These are phyloP conservation scores for Zostera marina DNA, from an alignment of 116 monocot genomes.

Conservation along the genomic window DNA sequence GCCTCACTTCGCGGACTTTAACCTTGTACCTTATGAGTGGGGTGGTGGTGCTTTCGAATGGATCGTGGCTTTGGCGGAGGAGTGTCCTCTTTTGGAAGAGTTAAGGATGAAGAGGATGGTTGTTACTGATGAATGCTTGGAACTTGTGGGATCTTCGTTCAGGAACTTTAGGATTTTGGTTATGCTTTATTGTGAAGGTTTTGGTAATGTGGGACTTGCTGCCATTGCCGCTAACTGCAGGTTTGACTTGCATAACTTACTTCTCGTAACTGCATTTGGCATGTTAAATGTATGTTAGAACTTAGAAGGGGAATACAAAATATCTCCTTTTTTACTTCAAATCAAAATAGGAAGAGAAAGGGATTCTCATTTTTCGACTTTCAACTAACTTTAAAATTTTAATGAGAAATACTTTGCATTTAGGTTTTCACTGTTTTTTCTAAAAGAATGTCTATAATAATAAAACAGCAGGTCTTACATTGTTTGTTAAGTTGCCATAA, in stretches of 20 bases:
- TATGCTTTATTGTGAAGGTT: slow-evolving; percentile 50
- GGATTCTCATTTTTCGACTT: too few species aligned
- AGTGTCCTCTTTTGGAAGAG: slow-evolving; percentile 56
- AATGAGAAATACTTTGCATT: too few species aligned
- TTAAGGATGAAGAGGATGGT: slow-evolving; percentile 64
- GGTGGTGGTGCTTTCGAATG: slow-evolving; percentile 52
- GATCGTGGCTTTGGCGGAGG: slow-evolving; percentile 41
- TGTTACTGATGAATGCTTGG: slow-evolving; percentile 56
- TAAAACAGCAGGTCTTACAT: too few species aligned
- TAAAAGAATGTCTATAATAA: too few species aligned
- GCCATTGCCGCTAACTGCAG: slow-evolving; percentile 51
- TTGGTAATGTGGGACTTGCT: slow-evolving; percentile 46
- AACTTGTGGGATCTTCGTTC: slow-evolving; percentile 34
- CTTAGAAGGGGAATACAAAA: not conserved
- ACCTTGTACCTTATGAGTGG: slow-evolving; percentile 60
- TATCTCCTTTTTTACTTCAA: too few species aligned
- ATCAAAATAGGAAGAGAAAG: too few species aligned
- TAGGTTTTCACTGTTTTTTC: too few species aligned
- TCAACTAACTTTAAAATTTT: too few species aligned
- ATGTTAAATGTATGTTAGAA: not conserved
- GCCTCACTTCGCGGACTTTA: slow-evolving; percentile 81
- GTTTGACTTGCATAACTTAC: slow-evolving; percentile 8
- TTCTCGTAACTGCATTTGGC: not conserved
- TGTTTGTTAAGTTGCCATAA: too few species aligned
- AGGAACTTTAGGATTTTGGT: slow-evolving; percentile 30